These are phyloP conservation scores for Chlorella sorokiniana DNA, from an alignment of 139 green algal species.

Conservation along the genomic window DNA sequence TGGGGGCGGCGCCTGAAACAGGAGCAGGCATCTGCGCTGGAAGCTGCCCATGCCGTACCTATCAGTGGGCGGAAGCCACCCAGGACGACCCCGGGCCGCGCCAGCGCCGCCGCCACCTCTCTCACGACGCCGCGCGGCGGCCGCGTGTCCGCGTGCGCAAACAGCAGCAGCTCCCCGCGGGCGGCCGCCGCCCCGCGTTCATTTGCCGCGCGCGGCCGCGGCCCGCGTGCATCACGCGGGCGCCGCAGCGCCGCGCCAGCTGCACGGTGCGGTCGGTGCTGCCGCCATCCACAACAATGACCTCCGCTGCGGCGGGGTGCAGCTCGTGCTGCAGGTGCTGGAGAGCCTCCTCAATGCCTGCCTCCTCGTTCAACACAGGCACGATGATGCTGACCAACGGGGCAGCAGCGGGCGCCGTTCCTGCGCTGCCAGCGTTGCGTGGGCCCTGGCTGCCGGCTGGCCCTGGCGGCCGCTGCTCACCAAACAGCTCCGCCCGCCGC, in stretches of 20 bases:
- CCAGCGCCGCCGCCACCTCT: constrained; percentile 38
- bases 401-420: background rate
- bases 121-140: constrained; percentile 45
- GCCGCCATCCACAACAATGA: constrained; percentile 83
- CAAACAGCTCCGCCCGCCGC: background rate
- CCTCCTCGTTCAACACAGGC: constrained; percentile 71
- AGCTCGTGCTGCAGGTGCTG: constrained; percentile 43
- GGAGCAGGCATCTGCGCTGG: background rate
- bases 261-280: constrained; percentile 63
- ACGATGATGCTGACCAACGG: constrained; percentile 47
- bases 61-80: constrained; percentile 63
- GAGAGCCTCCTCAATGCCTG: constrained; percentile 47
- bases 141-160: constrained; percentile 61
- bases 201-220: constrained; percentile 74
- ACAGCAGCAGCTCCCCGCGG: constrained; percentile 47
- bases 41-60: background rate
- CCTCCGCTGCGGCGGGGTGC: constrained; percentile 55
- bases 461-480: background rate
- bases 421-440: background rate
- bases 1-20: background rate
- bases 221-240: constrained; percentile 7
- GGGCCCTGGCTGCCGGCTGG: background rate
- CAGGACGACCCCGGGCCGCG: constrained; percentile 46
- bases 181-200: constrained; percentile 71
- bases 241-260: constrained; percentile 35